These are phyloP conservation scores for Lindgomyces ingoldianus DNA, from an alignment of 495 filamentous ascomycete species.

Conservation along the genomic window DNA sequence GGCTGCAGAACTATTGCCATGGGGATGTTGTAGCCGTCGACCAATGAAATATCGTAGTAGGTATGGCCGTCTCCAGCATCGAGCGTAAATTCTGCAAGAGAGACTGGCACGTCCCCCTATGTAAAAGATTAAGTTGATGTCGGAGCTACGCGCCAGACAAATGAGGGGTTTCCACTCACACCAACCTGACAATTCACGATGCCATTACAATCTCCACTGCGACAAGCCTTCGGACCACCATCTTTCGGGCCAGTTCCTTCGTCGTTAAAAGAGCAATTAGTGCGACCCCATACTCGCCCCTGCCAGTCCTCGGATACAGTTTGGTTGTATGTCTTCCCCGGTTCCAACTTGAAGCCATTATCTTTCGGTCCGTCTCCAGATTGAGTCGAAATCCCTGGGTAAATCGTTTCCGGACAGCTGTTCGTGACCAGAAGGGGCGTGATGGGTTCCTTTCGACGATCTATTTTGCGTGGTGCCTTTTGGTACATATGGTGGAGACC, in stretches of 20 bases:
- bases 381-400: slow-evolving; percentile 70
- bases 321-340: slow-evolving; percentile 53
- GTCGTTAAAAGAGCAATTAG: slow-evolving; percentile 73
- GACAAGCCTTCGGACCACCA: slow-evolving; percentile 59
- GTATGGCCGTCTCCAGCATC: slow-evolving; percentile 59
- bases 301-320: slow-evolving; percentile 70
- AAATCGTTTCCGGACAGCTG: slow-evolving; percentile 65
- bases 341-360: slow-evolving; percentile 63
- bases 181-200: slow-evolving; percentile 63
- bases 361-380: slow-evolving; percentile 61
- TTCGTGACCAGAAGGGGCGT: slow-evolving; percentile 58
- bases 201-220: slow-evolving; percentile 72
- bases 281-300: slow-evolving; percentile 77
- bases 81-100: slow-evolving; percentile 75
- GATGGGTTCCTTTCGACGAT: slow-evolving; percentile 30
- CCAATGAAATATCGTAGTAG: slow-evolving; percentile 82
- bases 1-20: slow-evolving; percentile 64
- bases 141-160: slow-evolving; percentile 15
- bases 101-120: slow-evolving; percentile 64
- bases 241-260: slow-evolving; percentile 56
- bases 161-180: slow-evolving; percentile 48
- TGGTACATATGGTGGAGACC: slow-evolving; percentile 33
- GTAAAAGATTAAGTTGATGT: not conserved
- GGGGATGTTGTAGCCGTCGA: slow-evolving; percentile 82
- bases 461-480: slow-evolving; percentile 24